phyloP scores from a whole-genome alignment of 148 eudicot genomes.

The Rhododendron griersonianum region DNA sequence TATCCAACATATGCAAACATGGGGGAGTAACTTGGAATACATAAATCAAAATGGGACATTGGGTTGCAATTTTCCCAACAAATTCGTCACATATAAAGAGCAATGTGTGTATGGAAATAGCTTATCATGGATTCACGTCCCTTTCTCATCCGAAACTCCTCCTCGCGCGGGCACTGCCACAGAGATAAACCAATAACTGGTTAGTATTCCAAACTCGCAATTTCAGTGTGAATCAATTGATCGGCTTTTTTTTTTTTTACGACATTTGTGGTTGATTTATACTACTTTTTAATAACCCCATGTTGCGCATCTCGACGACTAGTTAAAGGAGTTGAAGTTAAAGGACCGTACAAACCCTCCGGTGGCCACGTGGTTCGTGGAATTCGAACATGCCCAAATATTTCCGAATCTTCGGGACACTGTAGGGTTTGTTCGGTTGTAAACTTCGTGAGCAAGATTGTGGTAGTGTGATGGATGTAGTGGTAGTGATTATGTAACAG shows the following conservation, averaged over 20 bases:
- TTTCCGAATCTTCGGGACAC: too few relatives aligned
- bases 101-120: neutral
- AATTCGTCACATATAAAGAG: neutral
- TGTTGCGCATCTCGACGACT: too few relatives aligned
- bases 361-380: too few relatives aligned
- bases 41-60: neutral
- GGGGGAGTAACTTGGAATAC: neutral
- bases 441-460: neutral
- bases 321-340: too few relatives aligned
- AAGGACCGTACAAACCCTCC: too few relatives aligned
- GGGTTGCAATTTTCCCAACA: neutral
- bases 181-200: neutral
- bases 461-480: neutral
- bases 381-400: too few relatives aligned
- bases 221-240: neutral
- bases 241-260: neutral
- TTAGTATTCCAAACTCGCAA: neutral
- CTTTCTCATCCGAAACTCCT: neutral
- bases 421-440: neutral
- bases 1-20: neutral
- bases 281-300: too few relatives aligned
- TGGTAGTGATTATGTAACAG: neutral
- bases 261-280: neutral
- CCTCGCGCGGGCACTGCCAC: conserved; percentile 8
- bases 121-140: neutral